These are phyloP conservation scores for Leccinum broughii DNA, from an alignment of 768 basidiomycete genomes.

Conservation along the genomic window DNA sequence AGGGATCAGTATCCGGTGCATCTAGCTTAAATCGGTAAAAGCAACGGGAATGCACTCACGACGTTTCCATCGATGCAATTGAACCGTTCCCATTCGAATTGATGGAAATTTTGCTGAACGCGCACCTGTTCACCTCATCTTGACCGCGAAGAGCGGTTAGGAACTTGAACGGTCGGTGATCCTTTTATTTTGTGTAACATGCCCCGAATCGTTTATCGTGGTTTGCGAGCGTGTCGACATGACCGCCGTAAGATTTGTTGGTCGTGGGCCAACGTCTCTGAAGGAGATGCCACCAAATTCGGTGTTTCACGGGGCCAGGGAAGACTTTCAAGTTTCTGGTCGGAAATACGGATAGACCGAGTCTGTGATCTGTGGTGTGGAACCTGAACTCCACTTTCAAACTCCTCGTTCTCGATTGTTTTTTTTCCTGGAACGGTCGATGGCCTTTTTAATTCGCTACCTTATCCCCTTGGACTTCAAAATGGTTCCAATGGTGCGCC, in stretches of 20 bases:
- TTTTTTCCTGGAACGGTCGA: neutral
- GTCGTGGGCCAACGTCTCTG: neutral
- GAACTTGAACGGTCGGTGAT: slow-evolving; percentile 14
- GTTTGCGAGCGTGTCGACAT: neutral
- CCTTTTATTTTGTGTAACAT: neutral
- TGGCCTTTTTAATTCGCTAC: neutral
- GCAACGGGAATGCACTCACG: slow-evolving; percentile 4
- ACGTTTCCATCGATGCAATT: slow-evolving; percentile 10
- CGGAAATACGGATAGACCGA: neutral
- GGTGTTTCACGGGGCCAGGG: neutral
- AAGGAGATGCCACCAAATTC: neutral
- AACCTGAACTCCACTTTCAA: neutral
- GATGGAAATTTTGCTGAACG: too few relatives aligned
- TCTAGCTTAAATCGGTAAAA: slow-evolving; percentile 24
- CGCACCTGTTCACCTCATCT: too few relatives aligned
- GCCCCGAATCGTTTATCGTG: neutral
- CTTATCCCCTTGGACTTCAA: neutral
- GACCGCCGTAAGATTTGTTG: slow-evolving; percentile 6
- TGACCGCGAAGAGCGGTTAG: neutral
- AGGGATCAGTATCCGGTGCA: slow-evolving; percentile 4
- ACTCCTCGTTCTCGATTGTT: neutral
- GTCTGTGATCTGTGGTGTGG: neutral
- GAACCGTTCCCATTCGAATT: too few relatives aligned
- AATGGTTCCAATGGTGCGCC: neutral
- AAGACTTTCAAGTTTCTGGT: neutral